Evolutionary conservation across 192 early-diverging fungal genomes (phyloP).

Genomic region (Chytriomyces confervae): DNA sequence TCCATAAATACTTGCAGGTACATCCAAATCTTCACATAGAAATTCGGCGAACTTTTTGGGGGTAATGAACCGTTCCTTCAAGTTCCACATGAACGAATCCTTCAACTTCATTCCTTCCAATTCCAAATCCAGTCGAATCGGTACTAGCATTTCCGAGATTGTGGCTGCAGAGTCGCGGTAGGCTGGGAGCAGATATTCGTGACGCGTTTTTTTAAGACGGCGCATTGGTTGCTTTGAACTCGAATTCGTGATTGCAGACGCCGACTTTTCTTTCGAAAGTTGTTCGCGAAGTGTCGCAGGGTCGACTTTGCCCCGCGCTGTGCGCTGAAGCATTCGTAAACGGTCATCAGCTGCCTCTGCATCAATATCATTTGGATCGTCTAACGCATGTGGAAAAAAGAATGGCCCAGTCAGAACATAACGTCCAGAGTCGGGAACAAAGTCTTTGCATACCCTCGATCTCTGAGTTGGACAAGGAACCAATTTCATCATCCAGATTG

Average conservation of each 20-base stretch:
- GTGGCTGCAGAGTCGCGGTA: slow-evolving; percentile 34
- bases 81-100: slow-evolving; percentile 64
- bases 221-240: not conserved
- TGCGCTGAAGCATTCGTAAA: not conserved
- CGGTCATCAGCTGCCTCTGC: slow-evolving; percentile 19
- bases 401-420: not conserved
- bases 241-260: not conserved
- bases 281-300: not conserved
- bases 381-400: not conserved
- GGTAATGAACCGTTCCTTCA: slow-evolving; percentile 62
- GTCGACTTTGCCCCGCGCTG: not conserved
- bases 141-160: slow-evolving; percentile 47
- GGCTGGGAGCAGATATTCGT: slow-evolving; percentile 33
- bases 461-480: not conserved
- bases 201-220: not conserved
- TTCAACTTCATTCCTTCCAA: slow-evolving; percentile 57
- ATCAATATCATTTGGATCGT: slow-evolving; percentile 32
- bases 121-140: slow-evolving; percentile 59
- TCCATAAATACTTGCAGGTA: slow-evolving; percentile 57
- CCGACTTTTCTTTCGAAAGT: not conserved
- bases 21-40: slow-evolving; percentile 77
- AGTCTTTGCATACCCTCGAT: not conserved
- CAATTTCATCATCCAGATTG: slow-evolving; percentile 14
- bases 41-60: slow-evolving; percentile 86
- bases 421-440: no score